Percentiles rank a stretch among this genome's conserved stretches.
Evolutionary conservation across 345 rosid genomes (phyloP).

Genomic region (Reutealis trisperma): DNA sequence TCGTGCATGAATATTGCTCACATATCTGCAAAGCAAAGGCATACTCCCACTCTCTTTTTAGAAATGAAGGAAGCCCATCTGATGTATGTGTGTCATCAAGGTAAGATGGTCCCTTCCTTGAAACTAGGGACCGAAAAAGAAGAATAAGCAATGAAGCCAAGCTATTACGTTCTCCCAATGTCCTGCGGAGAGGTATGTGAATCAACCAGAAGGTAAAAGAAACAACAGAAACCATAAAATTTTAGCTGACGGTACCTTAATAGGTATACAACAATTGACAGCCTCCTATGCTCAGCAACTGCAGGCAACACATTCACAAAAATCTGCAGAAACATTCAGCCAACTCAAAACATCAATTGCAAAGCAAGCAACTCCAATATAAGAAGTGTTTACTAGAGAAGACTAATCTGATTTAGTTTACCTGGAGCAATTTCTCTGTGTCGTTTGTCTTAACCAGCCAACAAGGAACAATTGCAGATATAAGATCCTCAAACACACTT

Average conservation of each 20-base stretch:
- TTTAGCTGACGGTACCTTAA: constrained; percentile 57
- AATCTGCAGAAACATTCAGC: constrained; percentile 44
- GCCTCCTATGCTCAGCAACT: constrained; percentile 75
- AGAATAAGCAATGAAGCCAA: constrained; percentile 77
- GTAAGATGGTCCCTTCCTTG: constrained; percentile 49
- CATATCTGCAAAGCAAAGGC: constrained; percentile 70
- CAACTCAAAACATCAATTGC: not conserved
- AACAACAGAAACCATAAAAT: constrained; percentile 7
- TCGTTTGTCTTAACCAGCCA: constrained; percentile 70
- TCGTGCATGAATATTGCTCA: constrained; percentile 68
- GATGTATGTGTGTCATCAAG: constrained; percentile 28
- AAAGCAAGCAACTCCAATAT: constrained; percentile 1
- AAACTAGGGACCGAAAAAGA: constrained; percentile 65
- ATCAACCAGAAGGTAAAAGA: constrained; percentile 18
- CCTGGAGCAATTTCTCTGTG: constrained; percentile 71
- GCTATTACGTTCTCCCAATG: constrained; percentile 71
- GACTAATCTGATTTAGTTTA: constrained; percentile 20
- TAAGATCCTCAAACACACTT: constrained; percentile 68
- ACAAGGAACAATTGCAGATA: constrained; percentile 75
- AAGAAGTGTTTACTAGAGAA: not conserved
- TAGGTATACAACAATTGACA: constrained; percentile 60
- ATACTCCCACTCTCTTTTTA: constrained; percentile 78
- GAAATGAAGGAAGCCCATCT: constrained; percentile 38
- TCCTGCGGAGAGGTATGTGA: constrained; percentile 49
- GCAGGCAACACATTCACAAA: constrained; percentile 80